Evolutionary conservation across 306 rosid genomes (phyloP).

Genomic region (Phaseolus lunatus): DNA sequence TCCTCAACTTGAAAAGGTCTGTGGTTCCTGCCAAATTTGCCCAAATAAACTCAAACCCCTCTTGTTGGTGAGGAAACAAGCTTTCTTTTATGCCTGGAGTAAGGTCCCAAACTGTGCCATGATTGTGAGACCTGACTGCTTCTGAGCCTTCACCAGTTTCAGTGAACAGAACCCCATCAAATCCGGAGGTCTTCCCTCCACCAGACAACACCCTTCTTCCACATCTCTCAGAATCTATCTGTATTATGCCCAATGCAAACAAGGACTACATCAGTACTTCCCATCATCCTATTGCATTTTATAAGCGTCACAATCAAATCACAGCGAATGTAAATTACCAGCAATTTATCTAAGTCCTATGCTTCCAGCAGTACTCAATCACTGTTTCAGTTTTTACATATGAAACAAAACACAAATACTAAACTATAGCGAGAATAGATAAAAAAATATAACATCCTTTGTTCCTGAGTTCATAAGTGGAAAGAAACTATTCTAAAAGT

Average conservation of each 20-base stretch:
- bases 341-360: neutral
- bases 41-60: conserved; percentile 59
- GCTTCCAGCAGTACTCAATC: neutral
- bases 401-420: neutral
- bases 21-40: conserved; percentile 47
- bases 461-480: no score
- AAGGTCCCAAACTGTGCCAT: conserved; percentile 55
- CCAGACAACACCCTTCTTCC: neutral
- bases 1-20: conserved; percentile 31
- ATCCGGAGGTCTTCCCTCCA: neutral
- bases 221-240: conserved; percentile 24
- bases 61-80: conserved; percentile 52
- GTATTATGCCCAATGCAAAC: conserved; percentile 21
- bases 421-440: neutral
- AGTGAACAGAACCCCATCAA: conserved; percentile 28
- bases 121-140: neutral
- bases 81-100: conserved; percentile 41
- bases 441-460: neutral
- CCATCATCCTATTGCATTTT: no score
- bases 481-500: no score
- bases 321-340: neutral
- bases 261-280: neutral
- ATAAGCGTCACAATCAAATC: neutral
- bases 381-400: neutral
- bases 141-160: neutral